These are phyloP conservation scores for Xylariaceae sp. DNA, from an alignment of 2,329 filamentous ascomycete species.

Conservation along the genomic window DNA sequence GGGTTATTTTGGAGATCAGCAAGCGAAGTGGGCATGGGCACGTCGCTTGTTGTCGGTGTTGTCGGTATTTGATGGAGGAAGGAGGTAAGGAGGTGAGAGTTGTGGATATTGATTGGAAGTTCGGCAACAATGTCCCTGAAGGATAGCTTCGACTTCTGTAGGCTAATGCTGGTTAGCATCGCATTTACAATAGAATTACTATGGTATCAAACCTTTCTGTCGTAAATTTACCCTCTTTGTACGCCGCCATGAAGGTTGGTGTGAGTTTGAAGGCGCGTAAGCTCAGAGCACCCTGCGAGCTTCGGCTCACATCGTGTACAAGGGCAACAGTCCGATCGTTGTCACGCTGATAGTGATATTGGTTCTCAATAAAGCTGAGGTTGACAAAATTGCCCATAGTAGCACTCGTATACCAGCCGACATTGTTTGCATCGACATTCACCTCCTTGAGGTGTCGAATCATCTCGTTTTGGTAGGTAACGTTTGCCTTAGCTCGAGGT, in stretches of 20 bases:
- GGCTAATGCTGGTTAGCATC: conserved; percentile 57
- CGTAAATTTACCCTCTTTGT: conserved; percentile 97
- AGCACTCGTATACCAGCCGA: conserved; percentile 98
- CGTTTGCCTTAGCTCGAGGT: conserved; percentile 89
- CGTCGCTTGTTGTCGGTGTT: conserved; percentile 66
- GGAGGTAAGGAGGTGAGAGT: conserved; percentile 94
- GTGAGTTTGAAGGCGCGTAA: conserved; percentile 91
- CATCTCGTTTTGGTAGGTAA: conserved; percentile 92
- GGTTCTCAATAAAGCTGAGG: conserved; percentile 94
- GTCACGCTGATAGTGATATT: conserved; percentile 95
- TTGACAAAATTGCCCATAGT: conserved; percentile 99
- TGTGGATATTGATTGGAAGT: conserved; percentile 87
- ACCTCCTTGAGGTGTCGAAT: conserved; percentile 95
- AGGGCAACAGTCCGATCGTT: conserved; percentile 88
- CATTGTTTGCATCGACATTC: conserved; percentile 97
- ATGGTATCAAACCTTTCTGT: conserved; percentile 78
- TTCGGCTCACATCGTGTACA: conserved; percentile 94
- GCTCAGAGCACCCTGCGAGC: conserved; percentile 88
- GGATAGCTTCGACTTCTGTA: conserved; percentile 91
- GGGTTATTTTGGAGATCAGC: conserved; percentile 74
- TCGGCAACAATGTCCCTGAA: conserved; percentile 95
- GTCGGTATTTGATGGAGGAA: conserved; percentile 91
- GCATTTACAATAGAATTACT: background rate
- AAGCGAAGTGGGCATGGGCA: conserved; percentile 79
- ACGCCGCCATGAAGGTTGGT: conserved; percentile 84